A percentile compares a stretch with the other conserved stretches of the same genome.
phyloP scores from a whole-genome alignment of 371 early-diverging fungal species.

The Actinomucor elegans region DNA sequence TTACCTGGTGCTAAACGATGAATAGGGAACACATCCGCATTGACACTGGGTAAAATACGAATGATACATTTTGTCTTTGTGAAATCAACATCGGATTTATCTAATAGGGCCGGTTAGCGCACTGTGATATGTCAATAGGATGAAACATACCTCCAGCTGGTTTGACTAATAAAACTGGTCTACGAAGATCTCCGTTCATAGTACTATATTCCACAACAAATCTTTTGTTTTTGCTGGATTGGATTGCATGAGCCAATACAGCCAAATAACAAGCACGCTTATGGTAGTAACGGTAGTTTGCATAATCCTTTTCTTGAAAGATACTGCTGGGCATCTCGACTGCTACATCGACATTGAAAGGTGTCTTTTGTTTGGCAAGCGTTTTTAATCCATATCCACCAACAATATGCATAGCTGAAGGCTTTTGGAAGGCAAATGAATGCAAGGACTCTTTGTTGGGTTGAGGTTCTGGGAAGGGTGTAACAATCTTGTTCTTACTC shows the following conservation, averaged over 20 bases:
- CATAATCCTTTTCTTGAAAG: conserved; percentile 90
- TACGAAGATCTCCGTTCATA: conserved; percentile 71
- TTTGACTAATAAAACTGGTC: conserved; percentile 74
- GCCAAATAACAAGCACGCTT: conserved; percentile 93
- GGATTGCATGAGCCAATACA: conserved; percentile 55
- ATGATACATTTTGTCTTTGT: conserved; percentile 66
- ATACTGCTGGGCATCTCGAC: conserved; percentile 89
- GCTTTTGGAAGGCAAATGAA: conserved; percentile 76
- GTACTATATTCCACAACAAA: conserved; percentile 60
- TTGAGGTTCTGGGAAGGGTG: conserved; percentile 76
- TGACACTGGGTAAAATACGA: conserved; percentile 78
- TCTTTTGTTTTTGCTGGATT: conserved; percentile 51
- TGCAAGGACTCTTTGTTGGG: conserved; percentile 71
- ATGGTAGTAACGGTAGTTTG: conserved; percentile 93
- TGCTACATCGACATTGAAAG: conserved; percentile 86
- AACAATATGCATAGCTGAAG: conserved; percentile 76
- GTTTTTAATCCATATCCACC: conserved; percentile 90
- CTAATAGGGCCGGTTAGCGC: too few relatives aligned
- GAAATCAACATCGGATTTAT: conserved; percentile 60
- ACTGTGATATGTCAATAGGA: not conserved
- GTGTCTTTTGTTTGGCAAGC: conserved; percentile 56
- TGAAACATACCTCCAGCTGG: conserved; percentile 48
- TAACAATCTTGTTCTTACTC: conserved; percentile 52
- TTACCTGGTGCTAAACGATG: conserved; percentile 78
- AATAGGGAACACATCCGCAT: conserved; percentile 61